Percentiles rank a stretch among this genome's conserved stretches.
Conservation (phyloP, 129 eudicot genomes). For the Kitagawia praeruptora region DNA sequence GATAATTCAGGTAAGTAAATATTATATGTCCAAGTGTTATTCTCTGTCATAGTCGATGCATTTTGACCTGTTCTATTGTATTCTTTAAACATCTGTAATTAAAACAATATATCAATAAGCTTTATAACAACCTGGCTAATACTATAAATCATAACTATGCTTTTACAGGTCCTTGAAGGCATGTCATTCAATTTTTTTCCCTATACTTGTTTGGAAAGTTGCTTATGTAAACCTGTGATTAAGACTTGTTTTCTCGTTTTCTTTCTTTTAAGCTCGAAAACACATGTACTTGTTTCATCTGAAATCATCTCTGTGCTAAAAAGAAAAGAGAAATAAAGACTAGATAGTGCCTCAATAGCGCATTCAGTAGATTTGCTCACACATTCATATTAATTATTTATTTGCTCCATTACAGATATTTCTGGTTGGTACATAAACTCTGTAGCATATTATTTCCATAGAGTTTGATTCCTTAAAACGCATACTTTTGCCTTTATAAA, state of each 20-base stretch:
- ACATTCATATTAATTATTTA: no score
- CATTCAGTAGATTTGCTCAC: no score
- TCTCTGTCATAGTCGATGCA: neutral
- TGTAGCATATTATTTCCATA: neutral
- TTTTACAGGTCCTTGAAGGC: neutral
- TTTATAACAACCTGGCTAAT: neutral
- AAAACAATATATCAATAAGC: neutral
- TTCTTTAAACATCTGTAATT: no score
- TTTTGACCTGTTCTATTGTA: neutral
- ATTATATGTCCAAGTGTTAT: neutral
- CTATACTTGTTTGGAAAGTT: neutral
- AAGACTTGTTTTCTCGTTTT: no score
- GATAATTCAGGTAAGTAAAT: conserved; percentile 42
- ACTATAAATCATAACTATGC: neutral
- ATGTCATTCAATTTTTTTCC: neutral
- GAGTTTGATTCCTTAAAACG: neutral
- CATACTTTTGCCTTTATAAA: neutral
- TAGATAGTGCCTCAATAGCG: no score
- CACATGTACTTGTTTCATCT: no score
- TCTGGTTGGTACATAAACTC: neutral
- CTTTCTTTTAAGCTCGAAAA: no score
- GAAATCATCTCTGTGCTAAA: no score
- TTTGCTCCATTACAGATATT: neutral
- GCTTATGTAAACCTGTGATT: neutral
- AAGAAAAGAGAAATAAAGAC: no score